Conservation (phyloP, 1,284 basidiomycete species). For the Leccinum colubrinum region DNA sequence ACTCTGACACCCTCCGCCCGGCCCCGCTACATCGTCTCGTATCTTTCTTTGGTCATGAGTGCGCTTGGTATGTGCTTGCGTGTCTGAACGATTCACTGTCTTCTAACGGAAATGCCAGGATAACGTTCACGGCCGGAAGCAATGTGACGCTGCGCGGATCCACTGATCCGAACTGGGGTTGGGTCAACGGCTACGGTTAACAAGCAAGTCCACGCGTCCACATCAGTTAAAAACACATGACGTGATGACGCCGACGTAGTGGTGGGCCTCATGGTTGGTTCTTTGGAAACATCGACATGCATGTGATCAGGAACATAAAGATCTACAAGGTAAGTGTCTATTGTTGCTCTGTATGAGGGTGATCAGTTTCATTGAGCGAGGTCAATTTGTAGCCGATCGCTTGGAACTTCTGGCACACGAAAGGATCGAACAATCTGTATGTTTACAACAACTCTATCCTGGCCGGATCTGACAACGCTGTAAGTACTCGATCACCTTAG, state of each 20-base stretch:
- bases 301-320: slow-evolving; percentile 57
- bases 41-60: neutral
- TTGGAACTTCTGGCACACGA: no score
- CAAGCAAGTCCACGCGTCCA: slow-evolving; percentile 33
- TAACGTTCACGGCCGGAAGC: slow-evolving; percentile 50
- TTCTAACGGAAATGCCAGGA: slow-evolving; percentile 30
- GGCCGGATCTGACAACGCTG: no score
- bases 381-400: no score
- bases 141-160: slow-evolving; percentile 59
- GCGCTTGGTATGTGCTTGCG: neutral
- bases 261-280: slow-evolving; percentile 27
- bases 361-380: neutral
- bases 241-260: slow-evolving; percentile 32
- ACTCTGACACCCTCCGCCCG: no score
- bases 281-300: slow-evolving; percentile 45
- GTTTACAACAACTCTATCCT: no score
- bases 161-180: slow-evolving; percentile 54
- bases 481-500: no score
- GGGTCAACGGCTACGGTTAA: slow-evolving; percentile 62
- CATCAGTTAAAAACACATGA: neutral
- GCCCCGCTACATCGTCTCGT: no score
- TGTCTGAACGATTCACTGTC: slow-evolving; percentile 15
- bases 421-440: no score
- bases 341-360: neutral
- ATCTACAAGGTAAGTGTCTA: slow-evolving; percentile 50